Base-by-base conservation (phyloP, 306 rosid species). In the Lathyrus oleraceus region DNA sequence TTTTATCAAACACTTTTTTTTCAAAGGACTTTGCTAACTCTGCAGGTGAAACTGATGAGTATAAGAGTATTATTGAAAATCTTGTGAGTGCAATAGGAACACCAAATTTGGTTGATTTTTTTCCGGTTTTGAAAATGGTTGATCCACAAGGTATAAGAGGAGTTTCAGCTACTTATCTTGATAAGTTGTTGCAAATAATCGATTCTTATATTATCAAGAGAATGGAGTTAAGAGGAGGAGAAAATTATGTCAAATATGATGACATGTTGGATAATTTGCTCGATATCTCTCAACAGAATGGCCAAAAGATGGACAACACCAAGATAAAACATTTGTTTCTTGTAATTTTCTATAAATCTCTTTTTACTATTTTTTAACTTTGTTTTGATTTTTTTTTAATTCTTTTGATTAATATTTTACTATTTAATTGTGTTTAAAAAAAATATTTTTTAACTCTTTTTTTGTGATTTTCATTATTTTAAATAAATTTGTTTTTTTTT, bases 181-280 rank as follows among this genome's bases (percentile, higher is more conserved):
- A 35, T 2, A 81, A 73, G 67, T 15, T 86, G 12, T 3, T 74
- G 5, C 23, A 25, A 35, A 17, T 73, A 4, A 40, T 73, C 15
- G 78, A 63, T 3, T 1, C 20, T 17, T 47, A 76, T 21, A 70
- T 81, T n/a, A 6, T 8, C 4, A 62, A 73, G 14, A 53, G 88
- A 32, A 25, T 81, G 76, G 17, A 54, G 69, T 16, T 63, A 0
- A 59, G 78, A 65, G 66, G 72, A 58, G 57, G 2, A 2, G 5
- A 38, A 7, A 10, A 21, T 3, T 56, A 17, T 43, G 65, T n/a
- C 6, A 42, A 16, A 7, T 54, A 69, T 2, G 25, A 47, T 5
- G 87, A 81, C 27, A 78, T 81, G 65, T 65, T 87, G 27, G 85
- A 87, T n/a, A 59, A 60, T 7, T 85, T 87, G 20, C 79, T 87